Evolutionary conservation across 2,329 filamentous ascomycete species (phyloP), one percentile per base, ranked within the genome.

Genomic region (Helicocarpus griseus): DNA sequence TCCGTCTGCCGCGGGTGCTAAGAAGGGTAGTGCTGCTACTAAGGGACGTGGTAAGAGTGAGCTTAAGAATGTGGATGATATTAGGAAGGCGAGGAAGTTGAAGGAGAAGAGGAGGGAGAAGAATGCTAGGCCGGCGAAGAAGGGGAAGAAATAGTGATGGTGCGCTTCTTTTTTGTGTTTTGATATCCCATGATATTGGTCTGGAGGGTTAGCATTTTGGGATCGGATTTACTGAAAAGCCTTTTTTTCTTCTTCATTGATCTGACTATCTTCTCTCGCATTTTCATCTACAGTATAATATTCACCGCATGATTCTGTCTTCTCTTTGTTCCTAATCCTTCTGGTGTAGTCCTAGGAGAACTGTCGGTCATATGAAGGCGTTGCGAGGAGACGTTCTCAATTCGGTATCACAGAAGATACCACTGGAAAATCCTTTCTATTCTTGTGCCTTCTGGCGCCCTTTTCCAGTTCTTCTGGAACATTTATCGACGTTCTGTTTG

Each of bases 61-160:
- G 75, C 73, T 97, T 63, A 89, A 85, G 75, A 86, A 80, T 52
- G 81, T 82, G 52, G 83, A 91, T 41, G 89, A 95, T 66, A 89
- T 97, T 58, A 80, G 86, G 62, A 95, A 89, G 77, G 81, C 84
- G 55, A 80, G 93, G 63, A 83, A 83, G 67, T 64, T 89, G 63
- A 79, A 86, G 75, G 86, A 95, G 74, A 80, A 78, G 71, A 81
- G 80, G 65, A 82, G 75, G 66, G 85, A 86, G 65, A 97, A 98
- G 81, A 97, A 95, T 69, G 90, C 87, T 7, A 76, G 91, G 61
- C 89, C 89, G 6, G 65, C 78, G 38, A 86, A 78, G 71, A 89
- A 79, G 72, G 39, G 39, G 4, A 40, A 49, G 22, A 49, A 35
- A 29, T 41, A 49, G 26, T 26, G 29, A 21, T 21, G 19, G 21